Base-by-base conservation (phyloP, 768 basidiomycete genomes). In the Pholiota molesta region DNA sequence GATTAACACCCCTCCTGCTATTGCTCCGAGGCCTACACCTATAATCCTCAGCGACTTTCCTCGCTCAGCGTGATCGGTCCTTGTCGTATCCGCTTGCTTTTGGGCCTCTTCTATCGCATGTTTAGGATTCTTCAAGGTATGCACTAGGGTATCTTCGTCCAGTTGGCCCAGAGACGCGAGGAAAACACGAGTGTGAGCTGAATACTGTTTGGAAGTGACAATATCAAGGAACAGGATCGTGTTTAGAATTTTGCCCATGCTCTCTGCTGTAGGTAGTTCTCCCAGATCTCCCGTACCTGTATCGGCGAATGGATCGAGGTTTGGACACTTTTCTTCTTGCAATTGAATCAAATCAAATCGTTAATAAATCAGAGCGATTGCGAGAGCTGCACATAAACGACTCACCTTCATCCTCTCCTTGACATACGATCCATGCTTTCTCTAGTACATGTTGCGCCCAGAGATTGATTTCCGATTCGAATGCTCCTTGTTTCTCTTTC, bases 1-100 rank as follows among this genome's bases (percentile, higher is more conserved):
- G 14, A 86, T 71, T 33, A 86, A 73, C 21, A 85, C 77, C 14
- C 85, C 85, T 14, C 84, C 85, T 3, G 81, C 84, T 14, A 86
- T 72, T 26, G 84, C 84, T 16, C 81, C 83, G 19, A 83, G 65
- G 2, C 83, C 83, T 37, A 85, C 74, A 28, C 84, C 84, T n/a
- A 78, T 74, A 59, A 74, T 75, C 31, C 84, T 76, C 61, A 81
- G 66, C 2, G 75, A 72, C 66, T 74, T 77, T 17, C 78, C 76
- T 37, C 72, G 70, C 52, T 75, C 71, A 3, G 83, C 83, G 62
- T 84, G 82, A 16, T 75, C 67, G 52, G 74, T 69, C 49, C 71
- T 80, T 2, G 80, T 74, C 26, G 65, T 69, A 23, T 81, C 72
- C 0, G 81, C 74, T 53, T 79, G 75, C 56, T 75, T 75, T 57